A percentile compares a stretch with the other conserved stretches of the same genome.
phyloP scores from a whole-genome alignment of 306 rosid species.

The Cyclanthera cordifolia region DNA sequence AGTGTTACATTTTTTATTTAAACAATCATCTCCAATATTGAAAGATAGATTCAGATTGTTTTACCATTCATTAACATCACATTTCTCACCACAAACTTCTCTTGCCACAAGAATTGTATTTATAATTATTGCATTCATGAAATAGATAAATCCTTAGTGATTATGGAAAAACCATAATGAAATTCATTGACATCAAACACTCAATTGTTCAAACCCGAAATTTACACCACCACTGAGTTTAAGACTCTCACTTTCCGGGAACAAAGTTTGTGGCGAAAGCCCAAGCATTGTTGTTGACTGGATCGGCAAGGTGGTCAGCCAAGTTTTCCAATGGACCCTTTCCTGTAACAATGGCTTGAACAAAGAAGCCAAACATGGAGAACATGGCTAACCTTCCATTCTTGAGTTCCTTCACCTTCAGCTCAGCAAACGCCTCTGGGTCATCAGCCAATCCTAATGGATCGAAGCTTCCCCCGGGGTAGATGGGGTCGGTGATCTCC shows the following conservation, averaged over 20 bases:
- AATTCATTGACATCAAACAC: neutral
- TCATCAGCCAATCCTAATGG: too few species aligned
- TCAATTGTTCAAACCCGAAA: constrained; percentile 6
- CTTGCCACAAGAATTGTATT: neutral
- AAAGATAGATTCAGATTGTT: too few species aligned
- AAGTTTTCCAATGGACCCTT: constrained; percentile 85
- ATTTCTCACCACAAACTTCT: neutral
- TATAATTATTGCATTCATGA: neutral
- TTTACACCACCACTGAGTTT: constrained; percentile 3
- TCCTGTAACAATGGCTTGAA: too few species aligned
- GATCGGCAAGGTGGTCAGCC: constrained; percentile 87
- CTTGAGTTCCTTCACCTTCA: too few species aligned
- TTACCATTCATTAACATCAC: neutral
- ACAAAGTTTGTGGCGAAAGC: constrained; percentile 82
- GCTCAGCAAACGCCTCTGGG: too few species aligned
- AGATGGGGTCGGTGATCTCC: constrained; percentile 63
- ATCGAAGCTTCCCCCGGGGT: too few species aligned
- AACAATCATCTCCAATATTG: too few species aligned
- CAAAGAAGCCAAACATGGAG: too few species aligned
- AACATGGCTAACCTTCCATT: too few species aligned
- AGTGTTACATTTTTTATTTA: too few species aligned
- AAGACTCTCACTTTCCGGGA: constrained; percentile 64
- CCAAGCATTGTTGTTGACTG: constrained; percentile 95
- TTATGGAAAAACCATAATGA: constrained; percentile 3
- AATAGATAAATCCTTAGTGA: neutral